Conservation (phyloP, 2,329 filamentous ascomycete genomes). For the Arachnopeziza araneosa region DNA sequence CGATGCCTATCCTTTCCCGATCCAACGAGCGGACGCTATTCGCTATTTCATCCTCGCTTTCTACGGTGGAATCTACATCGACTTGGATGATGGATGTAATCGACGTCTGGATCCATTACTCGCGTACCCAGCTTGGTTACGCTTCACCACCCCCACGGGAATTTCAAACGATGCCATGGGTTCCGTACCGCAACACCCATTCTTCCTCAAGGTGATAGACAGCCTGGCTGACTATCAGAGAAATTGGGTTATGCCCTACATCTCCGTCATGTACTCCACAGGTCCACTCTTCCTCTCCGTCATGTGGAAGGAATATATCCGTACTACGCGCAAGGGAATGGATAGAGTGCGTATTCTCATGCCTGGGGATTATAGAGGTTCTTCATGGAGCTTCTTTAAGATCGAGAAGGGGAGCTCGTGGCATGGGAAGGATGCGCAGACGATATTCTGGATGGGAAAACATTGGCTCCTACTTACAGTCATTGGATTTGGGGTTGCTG, state of each 20-base stretch:
- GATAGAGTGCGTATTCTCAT: conserved; percentile 63
- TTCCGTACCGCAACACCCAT: conserved; percentile 64
- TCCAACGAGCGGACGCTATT: conserved; percentile 73
- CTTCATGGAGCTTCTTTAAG: conserved; percentile 67
- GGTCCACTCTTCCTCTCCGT: conserved; percentile 72
- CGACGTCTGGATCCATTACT: conserved; percentile 53
- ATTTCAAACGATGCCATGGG: conserved; percentile 82
- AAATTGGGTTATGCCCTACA: conserved; percentile 59
- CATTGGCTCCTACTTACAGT: conserved; percentile 35
- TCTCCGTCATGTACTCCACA: conserved; percentile 75
- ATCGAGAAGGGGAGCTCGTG: conserved; percentile 40
- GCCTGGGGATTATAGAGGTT: conserved; percentile 63
- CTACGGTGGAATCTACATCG: conserved; percentile 76
- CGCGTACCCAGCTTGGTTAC: conserved; percentile 63
- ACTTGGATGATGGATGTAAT: conserved; percentile 53
- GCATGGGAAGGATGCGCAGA: conserved; percentile 42
- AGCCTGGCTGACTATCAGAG: conserved; percentile 61
- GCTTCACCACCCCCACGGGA: conserved; percentile 68
- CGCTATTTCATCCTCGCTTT: conserved; percentile 74
- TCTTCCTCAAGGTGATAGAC: conserved; percentile 66
- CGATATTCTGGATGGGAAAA: conserved; percentile 44
- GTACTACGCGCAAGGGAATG: conserved; percentile 39
- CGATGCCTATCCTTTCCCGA: conserved; percentile 66
- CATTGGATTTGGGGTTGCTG: conserved; percentile 29
- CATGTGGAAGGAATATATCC: conserved; percentile 69